phyloP scores from a whole-genome alignment of 768 basidiomycete species.

The Suillus variegatus region DNA sequence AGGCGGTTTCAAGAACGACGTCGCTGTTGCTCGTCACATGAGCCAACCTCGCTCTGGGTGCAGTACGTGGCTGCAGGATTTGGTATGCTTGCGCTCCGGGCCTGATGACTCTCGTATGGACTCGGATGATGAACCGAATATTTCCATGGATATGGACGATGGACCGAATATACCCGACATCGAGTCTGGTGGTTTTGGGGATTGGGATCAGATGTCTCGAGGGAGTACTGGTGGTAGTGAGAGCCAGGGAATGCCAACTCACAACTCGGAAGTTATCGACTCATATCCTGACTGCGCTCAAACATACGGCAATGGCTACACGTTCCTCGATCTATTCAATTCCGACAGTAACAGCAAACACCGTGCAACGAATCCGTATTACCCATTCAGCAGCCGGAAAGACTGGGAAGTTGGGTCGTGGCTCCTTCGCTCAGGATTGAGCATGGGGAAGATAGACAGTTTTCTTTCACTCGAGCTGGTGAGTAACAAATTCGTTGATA shows the following conservation, averaged over 20 bases:
- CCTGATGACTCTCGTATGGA: not conserved
- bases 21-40: not conserved
- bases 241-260: not conserved
- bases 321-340: not conserved
- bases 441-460: conserved; percentile 29
- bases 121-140: not conserved
- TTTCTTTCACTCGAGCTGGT: conserved; percentile 24
- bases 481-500: not conserved
- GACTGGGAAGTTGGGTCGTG: not conserved
- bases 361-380: not conserved
- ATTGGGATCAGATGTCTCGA: not conserved
- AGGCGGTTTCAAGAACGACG: not conserved
- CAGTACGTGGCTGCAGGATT: not conserved
- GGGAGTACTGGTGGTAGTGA: not conserved
- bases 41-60: not conserved
- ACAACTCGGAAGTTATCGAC: not conserved
- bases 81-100: not conserved
- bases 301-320: not conserved
- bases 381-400: not conserved
- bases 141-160: not conserved
- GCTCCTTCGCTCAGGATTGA: conserved; percentile 22
- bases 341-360: not conserved
- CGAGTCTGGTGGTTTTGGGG: not conserved
- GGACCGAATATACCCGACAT: not conserved
- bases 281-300: not conserved